Conservation (phyloP, 2,329 filamentous ascomycete genomes). For the Trichoderma atroviride region DNA sequence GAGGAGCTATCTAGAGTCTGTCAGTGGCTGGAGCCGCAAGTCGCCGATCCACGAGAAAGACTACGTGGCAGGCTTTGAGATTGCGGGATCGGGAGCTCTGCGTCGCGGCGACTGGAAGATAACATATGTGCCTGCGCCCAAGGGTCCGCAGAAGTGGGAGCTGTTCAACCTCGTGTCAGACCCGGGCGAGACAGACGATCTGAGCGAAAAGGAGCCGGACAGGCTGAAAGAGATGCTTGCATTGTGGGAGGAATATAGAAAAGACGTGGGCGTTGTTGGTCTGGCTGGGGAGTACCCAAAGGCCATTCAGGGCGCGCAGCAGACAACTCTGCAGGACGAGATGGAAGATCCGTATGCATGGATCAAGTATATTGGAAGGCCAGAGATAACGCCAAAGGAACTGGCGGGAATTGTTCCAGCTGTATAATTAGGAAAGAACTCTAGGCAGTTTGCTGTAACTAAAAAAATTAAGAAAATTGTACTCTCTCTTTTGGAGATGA, state of each 20-base stretch:
- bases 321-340: slow-evolving; percentile 14
- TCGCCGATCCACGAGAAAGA: slow-evolving; percentile 1
- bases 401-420: slow-evolving; percentile 1
- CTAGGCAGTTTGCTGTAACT: background rate
- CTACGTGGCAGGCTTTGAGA: slow-evolving; percentile 17
- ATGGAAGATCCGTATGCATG: slow-evolving; percentile 24
- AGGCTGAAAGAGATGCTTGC: slow-evolving; percentile 36
- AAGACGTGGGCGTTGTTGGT: slow-evolving; percentile 29
- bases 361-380: slow-evolving; percentile 22
- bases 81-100: slow-evolving; percentile 20
- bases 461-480: background rate
- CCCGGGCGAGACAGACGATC: slow-evolving; percentile 39
- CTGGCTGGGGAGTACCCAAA: slow-evolving; percentile 14
- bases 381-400: slow-evolving; percentile 16
- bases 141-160: slow-evolving; percentile 35
- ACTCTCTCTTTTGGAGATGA: background rate
- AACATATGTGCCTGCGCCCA: slow-evolving; percentile 17
- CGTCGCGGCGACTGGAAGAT: slow-evolving; percentile 22
- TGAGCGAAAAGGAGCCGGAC: slow-evolving; percentile 33
- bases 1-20: slow-evolving; percentile 9
- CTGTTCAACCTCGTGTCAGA: slow-evolving; percentile 39
- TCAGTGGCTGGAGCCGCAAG: slow-evolving; percentile 16
- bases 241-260: slow-evolving; percentile 42
- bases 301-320: slow-evolving; percentile 5
- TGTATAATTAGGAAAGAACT: background rate